These are phyloP conservation scores for Periconia macrospinosa DNA, from an alignment of 2,329 filamentous ascomycete species.

Conservation along the genomic window DNA sequence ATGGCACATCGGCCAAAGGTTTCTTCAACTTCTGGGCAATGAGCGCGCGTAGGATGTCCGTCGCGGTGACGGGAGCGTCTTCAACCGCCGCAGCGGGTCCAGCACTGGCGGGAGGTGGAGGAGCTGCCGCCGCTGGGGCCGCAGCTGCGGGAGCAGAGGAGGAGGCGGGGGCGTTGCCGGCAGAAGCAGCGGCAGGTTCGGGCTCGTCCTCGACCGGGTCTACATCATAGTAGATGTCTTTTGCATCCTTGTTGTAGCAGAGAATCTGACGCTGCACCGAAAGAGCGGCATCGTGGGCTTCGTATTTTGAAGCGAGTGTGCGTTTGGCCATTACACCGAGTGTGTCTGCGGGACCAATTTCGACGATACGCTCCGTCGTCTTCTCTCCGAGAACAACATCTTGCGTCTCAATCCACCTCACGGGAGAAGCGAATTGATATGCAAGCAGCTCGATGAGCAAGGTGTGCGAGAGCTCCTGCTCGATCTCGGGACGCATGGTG, in stretches of 20 bases:
- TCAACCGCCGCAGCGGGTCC: constrained; percentile 86
- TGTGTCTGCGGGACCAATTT: constrained; percentile 95
- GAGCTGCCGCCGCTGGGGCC: constrained; percentile 57
- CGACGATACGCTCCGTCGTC: constrained; percentile 93
- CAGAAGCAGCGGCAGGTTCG: constrained; percentile 58
- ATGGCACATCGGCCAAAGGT: constrained; percentile 79
- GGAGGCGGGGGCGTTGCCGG: constrained; percentile 45
- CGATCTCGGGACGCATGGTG: constrained; percentile 94
- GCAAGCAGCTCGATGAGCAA: constrained; percentile 97
- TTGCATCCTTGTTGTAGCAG: constrained; percentile 99
- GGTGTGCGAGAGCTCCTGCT: constrained; percentile 98
- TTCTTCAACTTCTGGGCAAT: constrained; percentile 99
- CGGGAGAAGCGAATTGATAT: constrained; percentile 98
- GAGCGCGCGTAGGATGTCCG: constrained; percentile 85
- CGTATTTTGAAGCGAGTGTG: constrained; percentile 94
- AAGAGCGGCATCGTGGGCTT: constrained; percentile 96
- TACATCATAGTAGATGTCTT: constrained; percentile 99
- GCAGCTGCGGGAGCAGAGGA: constrained; percentile 51
- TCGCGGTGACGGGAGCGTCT: constrained; percentile 82
- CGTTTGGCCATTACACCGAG: constrained; percentile 97
- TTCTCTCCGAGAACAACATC: constrained; percentile 99
- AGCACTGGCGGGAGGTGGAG: constrained; percentile 63
- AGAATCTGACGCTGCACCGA: constrained; percentile 96
- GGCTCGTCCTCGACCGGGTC: constrained; percentile 82
- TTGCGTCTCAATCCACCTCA: constrained; percentile 99